Conservation (phyloP, 1,284 basidiomycete species). For the Cystobasidium pallidum region DNA sequence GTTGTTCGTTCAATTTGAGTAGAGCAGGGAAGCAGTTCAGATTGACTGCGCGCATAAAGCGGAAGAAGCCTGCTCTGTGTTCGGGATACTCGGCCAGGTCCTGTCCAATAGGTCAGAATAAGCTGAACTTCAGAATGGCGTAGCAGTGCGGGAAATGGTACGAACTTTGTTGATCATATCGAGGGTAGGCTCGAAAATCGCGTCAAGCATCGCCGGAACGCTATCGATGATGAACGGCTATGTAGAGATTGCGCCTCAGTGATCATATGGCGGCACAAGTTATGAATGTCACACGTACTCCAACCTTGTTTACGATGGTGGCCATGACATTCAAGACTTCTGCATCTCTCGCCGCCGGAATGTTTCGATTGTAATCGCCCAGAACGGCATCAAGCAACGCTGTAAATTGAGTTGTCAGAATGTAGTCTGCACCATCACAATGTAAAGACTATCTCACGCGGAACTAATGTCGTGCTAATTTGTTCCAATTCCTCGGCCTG, state of each 20-base stretch:
- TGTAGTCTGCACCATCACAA: background rate
- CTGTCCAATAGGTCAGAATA: slow-evolving; percentile 46
- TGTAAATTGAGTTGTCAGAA: slow-evolving; percentile 1
- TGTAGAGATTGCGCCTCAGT: background rate
- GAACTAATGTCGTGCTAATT: slow-evolving; percentile 90
- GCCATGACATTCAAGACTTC: slow-evolving; percentile 98
- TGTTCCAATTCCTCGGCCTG: slow-evolving; percentile 94
- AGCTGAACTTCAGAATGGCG: background rate
- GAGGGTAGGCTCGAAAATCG: slow-evolving; percentile 95
- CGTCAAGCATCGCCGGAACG: slow-evolving; percentile 94
- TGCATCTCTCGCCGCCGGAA: slow-evolving; percentile 89
- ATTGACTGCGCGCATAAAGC: slow-evolving; percentile 90
- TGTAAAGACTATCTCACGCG: slow-evolving; percentile 59
- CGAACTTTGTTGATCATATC: slow-evolving; percentile 89
- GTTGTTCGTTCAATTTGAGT: slow-evolving; percentile 79
- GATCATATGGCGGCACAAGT: background rate
- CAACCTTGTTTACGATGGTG: slow-evolving; percentile 86
- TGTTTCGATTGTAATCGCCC: slow-evolving; percentile 94
- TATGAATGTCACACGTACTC: slow-evolving; percentile 63
- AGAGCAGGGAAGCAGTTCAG: slow-evolving; percentile 95
- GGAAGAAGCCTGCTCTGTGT: slow-evolving; percentile 97
- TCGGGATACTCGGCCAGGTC: slow-evolving; percentile 98
- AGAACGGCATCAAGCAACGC: slow-evolving; percentile 92
- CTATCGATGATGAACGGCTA: slow-evolving; percentile 74
- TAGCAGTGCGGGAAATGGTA: too few species aligned